A percentile compares a stretch with the other conserved stretches of the same genome.
Conservation (phyloP, 257 asterid genomes). For the Lithospermum erythrorhizon region DNA sequence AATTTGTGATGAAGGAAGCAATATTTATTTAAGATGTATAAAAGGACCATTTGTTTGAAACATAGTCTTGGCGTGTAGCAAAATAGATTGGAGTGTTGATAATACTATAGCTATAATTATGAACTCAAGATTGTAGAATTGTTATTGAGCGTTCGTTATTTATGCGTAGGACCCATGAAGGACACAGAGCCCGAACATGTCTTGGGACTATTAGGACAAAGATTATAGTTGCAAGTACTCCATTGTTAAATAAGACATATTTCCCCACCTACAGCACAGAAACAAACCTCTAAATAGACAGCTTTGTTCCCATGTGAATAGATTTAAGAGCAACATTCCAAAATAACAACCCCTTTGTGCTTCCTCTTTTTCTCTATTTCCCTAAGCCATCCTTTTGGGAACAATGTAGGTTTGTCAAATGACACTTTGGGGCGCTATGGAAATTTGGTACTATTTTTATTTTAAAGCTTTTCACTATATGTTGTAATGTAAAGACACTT, state of each 20-base stretch:
- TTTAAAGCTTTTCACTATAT: no score
- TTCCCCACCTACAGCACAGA: slow-evolving; percentile 33
- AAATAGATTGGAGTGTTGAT: no score
- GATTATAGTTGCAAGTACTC: slow-evolving; percentile 23
- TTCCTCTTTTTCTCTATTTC: slow-evolving; percentile 4
- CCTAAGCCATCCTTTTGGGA: slow-evolving; percentile 8
- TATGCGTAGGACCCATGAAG: slow-evolving; percentile 27
- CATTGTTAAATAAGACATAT: slow-evolving; percentile 23
- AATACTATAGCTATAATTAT: no score
- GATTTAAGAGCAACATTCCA: slow-evolving; percentile 40
- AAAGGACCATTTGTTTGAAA: no score
- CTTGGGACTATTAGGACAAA: slow-evolving; percentile 44
- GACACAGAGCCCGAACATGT: slow-evolving; percentile 40
- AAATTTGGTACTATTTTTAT: no score
- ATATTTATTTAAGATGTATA: no score
- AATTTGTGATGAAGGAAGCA: no score
- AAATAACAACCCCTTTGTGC: slow-evolving; percentile 12
- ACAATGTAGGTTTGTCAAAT: slow-evolving; percentile 1
- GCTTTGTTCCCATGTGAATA: slow-evolving; percentile 39
- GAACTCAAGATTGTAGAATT: slow-evolving; percentile 7
- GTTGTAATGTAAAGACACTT: no score
- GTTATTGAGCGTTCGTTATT: neutral
- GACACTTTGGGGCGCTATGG: no score
- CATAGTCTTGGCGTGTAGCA: no score
- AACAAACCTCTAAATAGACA: slow-evolving; percentile 22